Percentiles rank a stretch among this genome's conserved stretches.
These are phyloP conservation scores for Hevea brasiliensis DNA, from an alignment of 345 rosid genomes.

Conservation along the genomic window DNA sequence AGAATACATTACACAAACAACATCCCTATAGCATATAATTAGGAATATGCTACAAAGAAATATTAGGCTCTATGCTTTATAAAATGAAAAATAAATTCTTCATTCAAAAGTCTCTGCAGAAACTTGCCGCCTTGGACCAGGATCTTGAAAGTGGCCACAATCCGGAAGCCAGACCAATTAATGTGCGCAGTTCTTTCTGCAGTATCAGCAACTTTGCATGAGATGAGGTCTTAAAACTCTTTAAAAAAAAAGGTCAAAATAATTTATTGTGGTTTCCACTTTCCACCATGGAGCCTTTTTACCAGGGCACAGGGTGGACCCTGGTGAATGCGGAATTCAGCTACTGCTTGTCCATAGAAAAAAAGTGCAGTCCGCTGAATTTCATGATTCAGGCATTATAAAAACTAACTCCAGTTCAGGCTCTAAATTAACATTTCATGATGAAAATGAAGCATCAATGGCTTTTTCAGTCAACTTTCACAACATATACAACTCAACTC, in stretches of 20 bases:
- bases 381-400: too few species aligned
- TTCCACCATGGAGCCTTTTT: too few species aligned
- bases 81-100: background rate
- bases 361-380: too few species aligned
- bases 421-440: background rate
- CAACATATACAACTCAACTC: too few species aligned
- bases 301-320: too few species aligned
- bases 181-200: constrained; percentile 16
- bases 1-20: constrained; percentile 24
- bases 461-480: background rate
- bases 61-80: constrained; percentile 21
- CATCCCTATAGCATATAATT: background rate
- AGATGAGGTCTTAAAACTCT: background rate
- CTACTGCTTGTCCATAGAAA: too few species aligned
- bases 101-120: background rate
- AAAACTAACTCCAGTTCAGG: background rate
- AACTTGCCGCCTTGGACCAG: constrained; percentile 3
- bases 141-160: background rate
- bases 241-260: too few species aligned
- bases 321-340: too few species aligned
- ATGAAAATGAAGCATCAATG: background rate
- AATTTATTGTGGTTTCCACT: too few species aligned
- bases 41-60: constrained; percentile 12
- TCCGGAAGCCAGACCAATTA: background rate
- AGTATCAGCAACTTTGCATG: background rate